These are phyloP conservation scores for Candida caryicola DNA, from an alignment of 805 yeast species.

Conservation along the genomic window DNA sequence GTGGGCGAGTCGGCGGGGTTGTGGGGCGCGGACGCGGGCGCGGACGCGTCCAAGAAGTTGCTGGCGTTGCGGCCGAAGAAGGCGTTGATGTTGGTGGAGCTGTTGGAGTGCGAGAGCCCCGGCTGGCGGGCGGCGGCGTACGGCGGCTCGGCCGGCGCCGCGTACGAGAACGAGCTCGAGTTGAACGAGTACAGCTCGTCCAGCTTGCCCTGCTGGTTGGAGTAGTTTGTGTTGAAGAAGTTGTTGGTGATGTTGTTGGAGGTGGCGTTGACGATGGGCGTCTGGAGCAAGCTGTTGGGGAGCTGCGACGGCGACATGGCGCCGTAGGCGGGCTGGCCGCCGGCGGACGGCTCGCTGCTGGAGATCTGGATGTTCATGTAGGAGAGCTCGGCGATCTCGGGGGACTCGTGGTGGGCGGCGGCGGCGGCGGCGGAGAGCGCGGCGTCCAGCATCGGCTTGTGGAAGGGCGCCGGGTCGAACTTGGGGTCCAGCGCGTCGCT, in stretches of 20 bases:
- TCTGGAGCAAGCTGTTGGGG: conserved; percentile 18
- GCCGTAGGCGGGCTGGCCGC: not conserved
- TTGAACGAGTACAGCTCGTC: conserved; percentile 35
- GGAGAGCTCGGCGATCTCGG: not conserved
- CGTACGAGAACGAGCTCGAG: conserved; percentile 32
- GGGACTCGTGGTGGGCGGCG: not conserved
- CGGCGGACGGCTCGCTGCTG: not conserved
- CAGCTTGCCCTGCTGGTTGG: conserved; percentile 8
- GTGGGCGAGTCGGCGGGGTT: conserved; percentile 4
- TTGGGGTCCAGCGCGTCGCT: not conserved
- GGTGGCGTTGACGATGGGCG: conserved; percentile 26
- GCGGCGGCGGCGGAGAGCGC: not conserved
- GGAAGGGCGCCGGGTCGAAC: not conserved
- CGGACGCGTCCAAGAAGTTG: conserved; percentile 15
- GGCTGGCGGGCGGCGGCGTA: not conserved
- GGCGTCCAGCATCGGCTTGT: not conserved
- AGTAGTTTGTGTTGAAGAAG: conserved; percentile 30
- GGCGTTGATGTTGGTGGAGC: conserved; percentile 11
- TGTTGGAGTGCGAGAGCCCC: conserved; percentile 6
- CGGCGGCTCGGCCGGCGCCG: conserved; percentile 10
- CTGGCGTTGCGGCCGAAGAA: conserved; percentile 12
- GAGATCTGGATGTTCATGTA: not conserved
- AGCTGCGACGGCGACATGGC: not conserved
- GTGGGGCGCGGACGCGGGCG: not conserved
- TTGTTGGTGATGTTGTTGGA: conserved; percentile 37